Evolutionary conservation across 352 stramenopile species (phyloP).

Genomic region (Phytophthora brassicae): DNA sequence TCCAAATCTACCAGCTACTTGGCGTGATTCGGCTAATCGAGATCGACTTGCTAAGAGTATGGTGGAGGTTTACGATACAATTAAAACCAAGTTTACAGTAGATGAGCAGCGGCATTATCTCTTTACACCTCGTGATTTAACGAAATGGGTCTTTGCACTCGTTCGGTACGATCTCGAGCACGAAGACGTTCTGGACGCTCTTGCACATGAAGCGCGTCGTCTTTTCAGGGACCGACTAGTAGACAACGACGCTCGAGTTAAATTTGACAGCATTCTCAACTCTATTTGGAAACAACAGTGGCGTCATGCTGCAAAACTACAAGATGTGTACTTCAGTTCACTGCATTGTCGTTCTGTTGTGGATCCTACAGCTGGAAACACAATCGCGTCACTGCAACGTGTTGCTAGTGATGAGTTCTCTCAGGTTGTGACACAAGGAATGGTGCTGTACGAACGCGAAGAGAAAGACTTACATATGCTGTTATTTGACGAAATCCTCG

Average conservation of each 20-base stretch:
- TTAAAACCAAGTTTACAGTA: constrained; percentile 90
- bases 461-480: constrained; percentile 93
- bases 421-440: constrained; percentile 82
- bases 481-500: constrained; percentile 92
- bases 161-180: constrained; percentile 88
- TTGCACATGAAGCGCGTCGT: constrained; percentile 87
- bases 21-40: constrained; percentile 57
- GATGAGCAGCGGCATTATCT: constrained; percentile 95
- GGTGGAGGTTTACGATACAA: constrained; percentile 91
- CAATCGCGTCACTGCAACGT: constrained; percentile 45
- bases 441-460: constrained; percentile 95
- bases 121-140: constrained; percentile 93
- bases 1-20: constrained; percentile 42
- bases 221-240: constrained; percentile 93
- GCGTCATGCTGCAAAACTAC: constrained; percentile 74
- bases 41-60: constrained; percentile 87
- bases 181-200: constrained; percentile 90
- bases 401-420: constrained; percentile 86
- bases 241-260: constrained; percentile 63
- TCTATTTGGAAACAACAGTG: constrained; percentile 86
- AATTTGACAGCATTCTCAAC: constrained; percentile 88
- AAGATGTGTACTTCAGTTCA: constrained; percentile 88
- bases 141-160: constrained; percentile 89
- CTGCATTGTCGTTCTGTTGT: constrained; percentile 46
- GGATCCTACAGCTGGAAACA: constrained; percentile 13